A percentile compares a stretch with the other conserved stretches of the same genome.
Evolutionary conservation across 2,329 filamentous ascomycete species (phyloP).

Genomic region (Metarhizium humberi): DNA sequence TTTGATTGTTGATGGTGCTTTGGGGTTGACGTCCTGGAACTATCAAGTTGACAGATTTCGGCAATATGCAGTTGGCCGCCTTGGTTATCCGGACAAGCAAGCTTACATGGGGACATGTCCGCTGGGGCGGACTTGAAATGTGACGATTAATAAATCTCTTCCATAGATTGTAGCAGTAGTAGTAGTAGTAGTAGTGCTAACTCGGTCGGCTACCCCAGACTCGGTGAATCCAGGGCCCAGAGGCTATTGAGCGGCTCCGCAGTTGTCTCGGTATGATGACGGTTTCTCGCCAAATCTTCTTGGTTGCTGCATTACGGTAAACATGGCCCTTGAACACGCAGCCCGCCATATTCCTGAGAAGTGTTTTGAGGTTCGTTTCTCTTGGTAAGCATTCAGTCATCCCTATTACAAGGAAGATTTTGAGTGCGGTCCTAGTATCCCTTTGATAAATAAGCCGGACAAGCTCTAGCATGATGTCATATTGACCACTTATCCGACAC

Average conservation of each 20-base stretch:
- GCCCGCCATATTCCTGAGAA: background rate
- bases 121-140: background rate
- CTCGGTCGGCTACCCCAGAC: background rate
- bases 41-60: background rate
- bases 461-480: background rate
- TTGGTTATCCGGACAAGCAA: background rate
- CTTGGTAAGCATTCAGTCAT: background rate
- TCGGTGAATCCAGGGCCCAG: background rate
- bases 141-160: background rate
- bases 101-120: background rate
- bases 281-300: conserved; percentile 2
- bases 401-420: background rate
- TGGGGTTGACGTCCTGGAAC: background rate
- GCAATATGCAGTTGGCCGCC: background rate
- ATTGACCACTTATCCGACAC: background rate
- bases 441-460: background rate
- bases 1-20: background rate
- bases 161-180: background rate
- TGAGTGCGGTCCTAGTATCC: background rate
- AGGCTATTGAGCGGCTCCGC: background rate
- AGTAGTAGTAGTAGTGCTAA: background rate
- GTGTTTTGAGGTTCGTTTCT: background rate
- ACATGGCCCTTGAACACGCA: background rate
- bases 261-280: conserved; percentile 3
- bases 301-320: background rate